Evolutionary conservation across 257 asterid species (phyloP).

Genomic region (Euphrasia confusa): DNA sequence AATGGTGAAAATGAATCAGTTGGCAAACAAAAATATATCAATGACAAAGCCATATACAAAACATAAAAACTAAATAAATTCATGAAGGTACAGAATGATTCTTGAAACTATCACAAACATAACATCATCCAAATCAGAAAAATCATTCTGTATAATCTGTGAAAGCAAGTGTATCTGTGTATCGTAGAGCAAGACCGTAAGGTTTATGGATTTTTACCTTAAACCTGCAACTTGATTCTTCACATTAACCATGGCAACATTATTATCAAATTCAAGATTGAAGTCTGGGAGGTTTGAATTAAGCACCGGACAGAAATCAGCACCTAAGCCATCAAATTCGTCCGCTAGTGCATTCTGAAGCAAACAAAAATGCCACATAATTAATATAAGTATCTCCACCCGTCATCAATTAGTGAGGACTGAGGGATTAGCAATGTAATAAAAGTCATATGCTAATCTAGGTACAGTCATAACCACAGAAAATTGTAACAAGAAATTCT

Average conservation of each 20-base stretch:
- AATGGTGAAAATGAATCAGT: background rate
- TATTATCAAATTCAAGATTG: conserved; percentile 32
- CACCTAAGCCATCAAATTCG: conserved; percentile 39
- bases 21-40: background rate
- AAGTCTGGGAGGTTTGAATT: conserved; percentile 33
- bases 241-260: conserved; percentile 27
- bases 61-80: background rate
- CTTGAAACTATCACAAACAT: background rate
- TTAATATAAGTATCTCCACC: conserved; percentile 14
- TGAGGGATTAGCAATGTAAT: conserved; percentile 5
- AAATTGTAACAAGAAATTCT: background rate
- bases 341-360: conserved; percentile 39
- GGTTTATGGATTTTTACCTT: conserved; percentile 37
- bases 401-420: conserved; percentile 4
- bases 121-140: conserved; percentile 13
- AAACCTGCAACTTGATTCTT: conserved; percentile 32
- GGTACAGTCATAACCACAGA: background rate
- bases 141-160: background rate
- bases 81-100: background rate
- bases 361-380: conserved; percentile 19
- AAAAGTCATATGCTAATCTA: conserved; percentile 2
- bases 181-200: conserved; percentile 2
- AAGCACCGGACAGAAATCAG: conserved; percentile 36
- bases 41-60: background rate
- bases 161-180: background rate